phyloP scores from a whole-genome alignment of 2,329 filamentous ascomycete genomes.

The Hymenoscyphus linearis region DNA sequence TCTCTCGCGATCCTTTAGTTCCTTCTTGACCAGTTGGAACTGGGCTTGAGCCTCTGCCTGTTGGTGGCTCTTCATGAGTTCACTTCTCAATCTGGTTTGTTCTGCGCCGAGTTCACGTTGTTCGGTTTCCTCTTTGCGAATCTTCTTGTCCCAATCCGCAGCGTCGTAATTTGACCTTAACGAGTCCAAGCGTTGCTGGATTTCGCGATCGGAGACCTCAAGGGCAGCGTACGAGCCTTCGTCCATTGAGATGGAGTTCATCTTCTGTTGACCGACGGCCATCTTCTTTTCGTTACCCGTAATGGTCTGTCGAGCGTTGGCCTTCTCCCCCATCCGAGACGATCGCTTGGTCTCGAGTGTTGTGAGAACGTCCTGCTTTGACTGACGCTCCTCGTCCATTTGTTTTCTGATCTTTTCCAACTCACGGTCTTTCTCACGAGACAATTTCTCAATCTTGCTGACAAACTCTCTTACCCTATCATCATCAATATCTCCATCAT shows the following conservation, averaged over 20 bases:
- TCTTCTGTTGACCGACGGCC: slow-evolving; percentile 57
- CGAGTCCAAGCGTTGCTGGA: slow-evolving; percentile 56
- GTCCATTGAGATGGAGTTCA: slow-evolving; percentile 72
- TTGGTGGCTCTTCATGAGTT: slow-evolving; percentile 77
- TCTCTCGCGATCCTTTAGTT: slow-evolving; percentile 66
- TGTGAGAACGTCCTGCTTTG: slow-evolving; percentile 66
- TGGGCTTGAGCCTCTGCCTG: slow-evolving; percentile 78
- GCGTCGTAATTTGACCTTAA: slow-evolving; percentile 58
- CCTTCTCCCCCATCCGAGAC: slow-evolving; percentile 67
- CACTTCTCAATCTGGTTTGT: slow-evolving; percentile 66
- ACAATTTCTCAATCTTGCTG: slow-evolving; percentile 67
- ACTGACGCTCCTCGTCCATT: slow-evolving; percentile 66
- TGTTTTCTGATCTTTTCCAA: slow-evolving; percentile 71
- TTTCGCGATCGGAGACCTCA: slow-evolving; percentile 66
- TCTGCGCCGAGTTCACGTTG: slow-evolving; percentile 67
- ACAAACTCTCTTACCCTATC: slow-evolving; percentile 70
- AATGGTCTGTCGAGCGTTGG: slow-evolving; percentile 68
- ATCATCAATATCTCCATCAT: slow-evolving; percentile 73
- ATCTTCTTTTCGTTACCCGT: slow-evolving; percentile 67
- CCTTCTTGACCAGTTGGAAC: slow-evolving; percentile 76
- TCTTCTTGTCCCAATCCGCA: slow-evolving; percentile 64
- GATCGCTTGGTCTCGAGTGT: slow-evolving; percentile 70
- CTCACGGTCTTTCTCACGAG: slow-evolving; percentile 72
- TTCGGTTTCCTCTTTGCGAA: slow-evolving; percentile 60
- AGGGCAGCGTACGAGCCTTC: slow-evolving; percentile 78